Percentiles rank a stretch among this genome's conserved stretches.
Conservation (phyloP, 169 alveolate genomes). For the Cryptosporidium sp. region DNA sequence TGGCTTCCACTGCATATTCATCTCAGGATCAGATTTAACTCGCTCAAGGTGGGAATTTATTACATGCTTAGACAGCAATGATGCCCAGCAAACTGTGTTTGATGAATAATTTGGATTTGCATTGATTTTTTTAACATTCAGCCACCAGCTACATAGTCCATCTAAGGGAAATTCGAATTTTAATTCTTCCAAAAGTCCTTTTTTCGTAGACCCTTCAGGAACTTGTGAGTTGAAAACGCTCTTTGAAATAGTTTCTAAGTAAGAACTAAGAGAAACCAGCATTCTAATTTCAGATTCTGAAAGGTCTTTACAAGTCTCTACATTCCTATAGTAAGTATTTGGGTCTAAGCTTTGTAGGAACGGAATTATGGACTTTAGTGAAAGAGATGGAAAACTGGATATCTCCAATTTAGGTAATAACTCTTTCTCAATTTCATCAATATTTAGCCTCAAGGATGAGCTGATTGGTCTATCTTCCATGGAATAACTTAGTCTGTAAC, state of each 20-base stretch:
- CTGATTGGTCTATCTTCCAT: constrained; percentile 52
- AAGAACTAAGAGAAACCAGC: constrained; percentile 51
- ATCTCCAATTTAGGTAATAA: constrained; percentile 10
- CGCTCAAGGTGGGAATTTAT: background rate
- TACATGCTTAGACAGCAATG: constrained; percentile 12
- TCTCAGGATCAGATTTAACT: constrained; percentile 34
- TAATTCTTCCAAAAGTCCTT: constrained; percentile 49
- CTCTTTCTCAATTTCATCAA: constrained; percentile 17
- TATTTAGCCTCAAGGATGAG: background rate
- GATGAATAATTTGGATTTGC: constrained; percentile 35
- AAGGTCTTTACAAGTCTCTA: constrained; percentile 5
- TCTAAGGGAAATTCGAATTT: constrained; percentile 51
- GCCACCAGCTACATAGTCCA: constrained; percentile 64
- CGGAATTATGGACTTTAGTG: constrained; percentile 45
- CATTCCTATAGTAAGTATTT: constrained; percentile 14
- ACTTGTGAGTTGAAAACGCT: constrained; percentile 14
- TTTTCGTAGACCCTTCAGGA: constrained; percentile 10
- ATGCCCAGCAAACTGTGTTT: constrained; percentile 37
- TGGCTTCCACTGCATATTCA: constrained; percentile 40
- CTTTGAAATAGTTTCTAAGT: constrained; percentile 46
- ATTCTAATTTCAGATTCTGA: constrained; percentile 43
- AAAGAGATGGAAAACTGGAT: constrained; percentile 41
- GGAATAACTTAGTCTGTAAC: constrained; percentile 34
- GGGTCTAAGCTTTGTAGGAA: constrained; percentile 51
- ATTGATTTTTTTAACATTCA: background rate